Evolutionary conservation across 2,329 filamentous ascomycete genomes (phyloP), one percentile per base, ranked within the genome.

Genomic region (Lasiodiplodia sp.): DNA sequence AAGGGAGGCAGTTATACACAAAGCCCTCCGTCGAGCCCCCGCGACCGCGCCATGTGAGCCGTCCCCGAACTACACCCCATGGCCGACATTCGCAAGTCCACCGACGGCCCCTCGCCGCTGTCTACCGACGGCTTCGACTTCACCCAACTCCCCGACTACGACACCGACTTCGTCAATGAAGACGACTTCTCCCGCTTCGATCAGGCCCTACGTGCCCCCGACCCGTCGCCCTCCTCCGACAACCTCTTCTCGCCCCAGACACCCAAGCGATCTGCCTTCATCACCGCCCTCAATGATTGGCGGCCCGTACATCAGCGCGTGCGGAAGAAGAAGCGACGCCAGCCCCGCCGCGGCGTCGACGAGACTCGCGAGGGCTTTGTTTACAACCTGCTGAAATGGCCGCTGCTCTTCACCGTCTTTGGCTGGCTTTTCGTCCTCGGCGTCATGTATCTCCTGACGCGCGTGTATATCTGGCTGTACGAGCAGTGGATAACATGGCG

Each of bases 271-370:
- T 64, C 74, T 70, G 71, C 88, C 62, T 94, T 94, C 77, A 93
- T 98, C 74, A 92, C 93, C 3, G 95, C 96, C 51, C 89, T 96
- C 76, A 97, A 97, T 79, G 96, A 99, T 83, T 99, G 96, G 96
- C 90, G 92, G 18, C 96, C 96, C 0, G 88, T 98, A 14, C 90
- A 92, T 73, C 88, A 95, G 77, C 90, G 87, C 68, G 86, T 94
- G 25, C 84, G 85, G 69, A 77, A 79, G 70, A 76, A 82, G 78
- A 78, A 80, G 75, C 71, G 79, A 77, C 73, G 76, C 52, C 75
- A 78, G 71, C 82, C 79, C 71, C 79, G 80, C 49, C 81, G 84
- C 67, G 84, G 83, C 71, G 92, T 90, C 75, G 96, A 99, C 78
- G 96, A 99, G 84, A 98, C 95, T 2, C 86, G 96, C 72, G 96